These are phyloP conservation scores for Aureobasidium sp. DNA, from an alignment of 2,329 filamentous ascomycete genomes.

Conservation along the genomic window DNA sequence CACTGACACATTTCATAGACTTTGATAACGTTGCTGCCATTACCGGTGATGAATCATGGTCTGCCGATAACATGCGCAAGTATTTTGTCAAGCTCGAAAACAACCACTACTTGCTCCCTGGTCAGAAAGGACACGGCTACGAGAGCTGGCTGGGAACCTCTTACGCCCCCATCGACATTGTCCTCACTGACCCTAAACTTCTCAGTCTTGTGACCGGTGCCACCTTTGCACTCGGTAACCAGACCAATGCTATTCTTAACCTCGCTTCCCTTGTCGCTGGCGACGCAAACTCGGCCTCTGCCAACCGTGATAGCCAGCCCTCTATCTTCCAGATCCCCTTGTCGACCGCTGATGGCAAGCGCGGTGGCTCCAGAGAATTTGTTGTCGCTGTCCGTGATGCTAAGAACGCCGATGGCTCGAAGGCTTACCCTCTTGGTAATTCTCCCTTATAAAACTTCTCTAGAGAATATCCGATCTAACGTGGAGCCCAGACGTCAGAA, in stretches of 20 bases:
- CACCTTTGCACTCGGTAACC: constrained; percentile 30
- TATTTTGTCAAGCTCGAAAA: constrained; percentile 47
- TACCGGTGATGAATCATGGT: constrained; percentile 54
- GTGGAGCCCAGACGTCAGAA: constrained; percentile 35
- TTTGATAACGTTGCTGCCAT: constrained; percentile 46
- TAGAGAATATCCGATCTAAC: background rate
- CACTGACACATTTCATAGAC: background rate
- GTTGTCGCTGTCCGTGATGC: constrained; percentile 42
- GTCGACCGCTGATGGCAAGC: constrained; percentile 36
- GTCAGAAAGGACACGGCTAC: constrained; percentile 43
- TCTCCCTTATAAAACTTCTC: constrained; percentile 21
- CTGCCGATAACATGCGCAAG: constrained; percentile 47
- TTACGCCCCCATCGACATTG: constrained; percentile 32
- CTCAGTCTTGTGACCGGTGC: constrained; percentile 39
- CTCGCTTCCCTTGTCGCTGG: constrained; percentile 12
- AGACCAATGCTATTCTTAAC: constrained; percentile 2
- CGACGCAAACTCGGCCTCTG: constrained; percentile 36
- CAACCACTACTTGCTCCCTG: background rate
- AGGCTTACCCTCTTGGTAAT: constrained; percentile 38
- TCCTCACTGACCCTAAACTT: constrained; percentile 44
- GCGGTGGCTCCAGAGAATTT: constrained; percentile 48
- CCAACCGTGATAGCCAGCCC: constrained; percentile 35
- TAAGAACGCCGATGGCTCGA: constrained; percentile 39
- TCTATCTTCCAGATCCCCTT: constrained; percentile 52
- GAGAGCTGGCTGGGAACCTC: constrained; percentile 49